These are phyloP conservation scores for Alternaria rosae DNA, from an alignment of 2,329 filamentous ascomycete genomes.

Conservation along the genomic window DNA sequence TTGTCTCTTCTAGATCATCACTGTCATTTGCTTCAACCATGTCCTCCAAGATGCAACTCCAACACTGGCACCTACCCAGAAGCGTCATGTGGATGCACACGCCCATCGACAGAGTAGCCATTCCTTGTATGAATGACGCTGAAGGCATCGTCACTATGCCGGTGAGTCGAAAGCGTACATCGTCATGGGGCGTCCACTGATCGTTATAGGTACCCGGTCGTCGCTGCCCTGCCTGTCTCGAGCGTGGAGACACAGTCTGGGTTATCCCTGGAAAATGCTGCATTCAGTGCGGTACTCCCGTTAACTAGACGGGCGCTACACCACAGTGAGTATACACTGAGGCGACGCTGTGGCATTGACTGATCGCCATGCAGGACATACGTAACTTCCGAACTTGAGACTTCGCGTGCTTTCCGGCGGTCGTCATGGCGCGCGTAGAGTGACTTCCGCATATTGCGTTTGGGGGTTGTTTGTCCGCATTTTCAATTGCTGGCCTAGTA, in stretches of 20 bases:
- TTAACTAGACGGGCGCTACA: slow-evolving; percentile 35
- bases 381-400: slow-evolving; percentile 9
- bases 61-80: not conserved
- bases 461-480: slow-evolving; percentile 28
- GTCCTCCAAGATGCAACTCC: not conserved
- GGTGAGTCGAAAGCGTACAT: slow-evolving; percentile 25
- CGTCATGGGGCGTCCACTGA: not conserved
- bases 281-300: slow-evolving; percentile 50
- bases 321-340: slow-evolving; percentile 3
- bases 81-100: slow-evolving; percentile 37
- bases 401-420: slow-evolving; percentile 11
- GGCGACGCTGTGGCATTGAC: not conserved
- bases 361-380: slow-evolving; percentile 9
- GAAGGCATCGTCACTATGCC: slow-evolving; percentile 46
- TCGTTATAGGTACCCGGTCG: slow-evolving; percentile 47
- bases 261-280: slow-evolving; percentile 52
- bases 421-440: slow-evolving; percentile 13
- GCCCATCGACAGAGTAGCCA: slow-evolving; percentile 33
- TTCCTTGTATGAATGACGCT: slow-evolving; percentile 38
- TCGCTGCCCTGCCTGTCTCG: slow-evolving; percentile 50
- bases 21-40: not conserved
- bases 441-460: slow-evolving; percentile 24
- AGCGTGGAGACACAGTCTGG: slow-evolving; percentile 51
- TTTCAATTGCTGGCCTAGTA: slow-evolving; percentile 20
- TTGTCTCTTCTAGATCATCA: not conserved